Evolutionary conservation across 2,329 filamentous ascomycete genomes (phyloP).

Genomic region (Erysiphe neolycopersici): DNA sequence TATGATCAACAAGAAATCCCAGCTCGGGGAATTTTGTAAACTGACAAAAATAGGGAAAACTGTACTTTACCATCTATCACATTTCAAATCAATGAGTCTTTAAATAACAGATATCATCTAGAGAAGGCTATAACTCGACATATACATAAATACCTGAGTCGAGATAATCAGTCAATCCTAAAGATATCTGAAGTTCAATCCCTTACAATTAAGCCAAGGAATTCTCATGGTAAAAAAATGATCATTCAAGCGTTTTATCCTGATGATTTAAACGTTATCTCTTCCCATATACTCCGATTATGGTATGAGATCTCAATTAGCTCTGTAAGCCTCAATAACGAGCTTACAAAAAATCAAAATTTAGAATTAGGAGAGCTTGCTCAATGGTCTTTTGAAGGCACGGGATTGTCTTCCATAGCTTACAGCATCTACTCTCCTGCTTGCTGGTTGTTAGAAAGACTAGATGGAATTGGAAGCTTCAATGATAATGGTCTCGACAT

Average conservation of each 20-base stretch:
- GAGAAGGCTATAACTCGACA: conserved; percentile 2
- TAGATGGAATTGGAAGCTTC: conserved; percentile 9
- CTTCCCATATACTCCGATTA: neutral
- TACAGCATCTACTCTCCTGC: conserved; percentile 3
- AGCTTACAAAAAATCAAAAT: conserved; percentile 4
- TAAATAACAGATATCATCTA: neutral
- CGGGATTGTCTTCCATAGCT: conserved; percentile 1
- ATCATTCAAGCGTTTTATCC: neutral
- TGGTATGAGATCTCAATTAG: conserved; percentile 8
- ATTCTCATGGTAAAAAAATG: neutral
- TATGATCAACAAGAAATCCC: neutral
- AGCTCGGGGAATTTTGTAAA: neutral
- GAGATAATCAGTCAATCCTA: conserved; percentile 2
- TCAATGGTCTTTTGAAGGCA: conserved; percentile 3
- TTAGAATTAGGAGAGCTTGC: conserved; percentile 7
- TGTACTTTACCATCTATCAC: conserved; percentile 1
- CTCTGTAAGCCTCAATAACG: conserved; percentile 2
- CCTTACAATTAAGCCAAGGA: neutral
- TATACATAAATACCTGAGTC: conserved; percentile 1
- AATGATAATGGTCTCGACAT: conserved; percentile 4
- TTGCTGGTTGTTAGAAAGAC: conserved; percentile 5
- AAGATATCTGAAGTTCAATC: conserved; percentile 3
- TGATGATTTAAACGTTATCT: neutral
- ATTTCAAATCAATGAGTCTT: conserved; percentile 1
- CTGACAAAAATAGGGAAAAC: conserved; percentile 1